A percentile compares a stretch with the other conserved stretches of the same genome.
phyloP scores from a whole-genome alignment of 352 stramenopile genomes.

The Globisporangium nodosum region DNA sequence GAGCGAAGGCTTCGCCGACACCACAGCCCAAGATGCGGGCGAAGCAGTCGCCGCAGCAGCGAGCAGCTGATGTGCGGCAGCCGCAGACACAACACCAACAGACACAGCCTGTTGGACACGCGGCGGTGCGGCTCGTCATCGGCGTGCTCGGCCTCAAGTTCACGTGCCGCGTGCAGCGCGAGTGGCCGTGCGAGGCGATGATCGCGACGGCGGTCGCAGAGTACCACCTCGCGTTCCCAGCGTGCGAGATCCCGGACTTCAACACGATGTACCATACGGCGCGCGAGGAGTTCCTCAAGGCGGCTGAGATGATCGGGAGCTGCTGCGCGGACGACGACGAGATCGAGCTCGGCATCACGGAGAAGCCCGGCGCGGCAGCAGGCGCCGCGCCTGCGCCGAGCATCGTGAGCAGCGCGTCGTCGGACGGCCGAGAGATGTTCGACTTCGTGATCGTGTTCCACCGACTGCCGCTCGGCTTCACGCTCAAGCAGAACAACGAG shows the following conservation, averaged over 20 bases:
- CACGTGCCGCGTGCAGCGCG: constrained; percentile 41
- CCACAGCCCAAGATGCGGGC: constrained; percentile 6
- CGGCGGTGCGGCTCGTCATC: constrained; percentile 39
- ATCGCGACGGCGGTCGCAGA: constrained; percentile 54
- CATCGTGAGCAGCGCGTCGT: constrained; percentile 22
- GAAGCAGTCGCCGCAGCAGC: constrained; percentile 6
- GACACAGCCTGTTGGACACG: not conserved
- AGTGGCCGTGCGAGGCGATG: constrained; percentile 67
- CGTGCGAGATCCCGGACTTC: constrained; percentile 69
- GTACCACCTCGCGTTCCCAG: constrained; percentile 51
- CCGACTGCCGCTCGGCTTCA: constrained; percentile 80
- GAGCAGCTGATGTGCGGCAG: constrained; percentile 15
- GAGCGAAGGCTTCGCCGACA: not conserved
- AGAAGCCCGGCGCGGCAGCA: constrained; percentile 14
- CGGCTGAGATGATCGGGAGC: constrained; percentile 36
- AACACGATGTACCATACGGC: constrained; percentile 66
- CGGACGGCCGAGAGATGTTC: constrained; percentile 24
- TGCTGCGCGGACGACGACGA: constrained; percentile 54
- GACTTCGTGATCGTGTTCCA: constrained; percentile 83
- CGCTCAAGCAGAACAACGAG: constrained; percentile 74
- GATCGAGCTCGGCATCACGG: constrained; percentile 53
- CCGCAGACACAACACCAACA: constrained; percentile 1
- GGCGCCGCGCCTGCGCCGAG: constrained; percentile 7
- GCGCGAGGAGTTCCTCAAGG: constrained; percentile 47
- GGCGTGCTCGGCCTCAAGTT: constrained; percentile 51